Evolutionary conservation across 2,329 filamentous ascomycete genomes (phyloP), one percentile per base, ranked within the genome.

Genomic region (Sarocladiaceae sp.): DNA sequence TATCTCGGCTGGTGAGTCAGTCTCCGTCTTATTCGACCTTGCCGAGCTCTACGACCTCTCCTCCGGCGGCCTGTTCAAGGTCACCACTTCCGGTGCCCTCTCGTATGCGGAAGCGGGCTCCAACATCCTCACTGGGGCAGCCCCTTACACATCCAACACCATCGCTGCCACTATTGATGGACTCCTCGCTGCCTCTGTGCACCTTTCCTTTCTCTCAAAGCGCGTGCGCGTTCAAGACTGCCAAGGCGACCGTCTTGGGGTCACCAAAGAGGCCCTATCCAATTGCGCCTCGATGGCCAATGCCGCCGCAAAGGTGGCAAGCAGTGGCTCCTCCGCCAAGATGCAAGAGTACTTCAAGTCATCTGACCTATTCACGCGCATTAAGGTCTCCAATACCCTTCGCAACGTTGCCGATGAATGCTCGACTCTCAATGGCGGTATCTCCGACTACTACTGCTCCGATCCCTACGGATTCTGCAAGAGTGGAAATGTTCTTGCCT

Each of bases 301-400:
- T 2, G 66, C 69, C 35, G 51, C 47, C 50, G 20, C 33, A 3
- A 13, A 37, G 12, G 51, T 46, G 12, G 80, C 81, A 15, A 70
- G 75, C 1, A 63, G 63, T 0, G 74, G 74, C 3, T 75, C 77
- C 0, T 66, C 69, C 3, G 75, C 72, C 58, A 81, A 75, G 60
- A 67, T 85, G 58, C 66, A 65, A 33, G 79, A 84, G 60, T 87
- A 84, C 72, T 88, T 87, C 76, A 86, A 84, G 68, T 77, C 76
- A 0, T 77, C 76, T 26, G 66, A 58, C 12, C 55, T 65, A 15
- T 55, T 66, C 3, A 71, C 71, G 10, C 75, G 77, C 37, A 70
- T 63, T 49, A 73, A 68, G 1, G 80, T 86, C 6, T 71, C 78
- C 2, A 70, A 70, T 25, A 74, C 86, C 50, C 73, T 72, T 51